phyloP scores from a whole-genome alignment of 2,329 filamentous ascomycete species.

The Emergomyces pasteurianus region DNA sequence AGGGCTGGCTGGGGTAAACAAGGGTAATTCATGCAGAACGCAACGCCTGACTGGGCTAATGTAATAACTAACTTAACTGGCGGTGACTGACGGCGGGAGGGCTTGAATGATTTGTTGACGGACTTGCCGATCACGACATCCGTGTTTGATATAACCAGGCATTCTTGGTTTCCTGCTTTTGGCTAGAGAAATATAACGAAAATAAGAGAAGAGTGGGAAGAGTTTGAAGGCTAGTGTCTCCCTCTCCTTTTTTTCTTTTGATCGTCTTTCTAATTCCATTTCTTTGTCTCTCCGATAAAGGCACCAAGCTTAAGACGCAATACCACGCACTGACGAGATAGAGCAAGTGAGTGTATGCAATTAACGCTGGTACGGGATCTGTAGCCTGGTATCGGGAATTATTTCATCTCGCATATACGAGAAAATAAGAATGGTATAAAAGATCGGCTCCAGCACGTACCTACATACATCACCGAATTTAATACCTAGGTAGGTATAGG shows the following conservation, averaged over 20 bases:
- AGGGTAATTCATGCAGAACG: not conserved
- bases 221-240: not conserved
- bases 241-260: no score
- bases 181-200: not conserved
- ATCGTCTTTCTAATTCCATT: not conserved
- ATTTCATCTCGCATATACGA: not conserved
- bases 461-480: not conserved
- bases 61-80: not conserved
- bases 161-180: not conserved
- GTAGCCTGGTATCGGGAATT: not conserved
- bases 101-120: not conserved
- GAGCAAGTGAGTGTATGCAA: not conserved
- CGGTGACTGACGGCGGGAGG: not conserved
- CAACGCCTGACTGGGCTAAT: not conserved
- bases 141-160: not conserved
- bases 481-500: not conserved
- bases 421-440: not conserved
- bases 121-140: not conserved
- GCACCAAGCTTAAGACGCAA: not conserved
- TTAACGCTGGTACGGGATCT: not conserved
- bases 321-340: not conserved
- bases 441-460: not conserved
- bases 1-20: not conserved
- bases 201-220: not conserved
- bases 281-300: not conserved